Evolutionary conservation across 805 yeast species (phyloP), one percentile per base, ranked within the genome.

Genomic region (Zygosaccharomyces rouxii): DNA sequence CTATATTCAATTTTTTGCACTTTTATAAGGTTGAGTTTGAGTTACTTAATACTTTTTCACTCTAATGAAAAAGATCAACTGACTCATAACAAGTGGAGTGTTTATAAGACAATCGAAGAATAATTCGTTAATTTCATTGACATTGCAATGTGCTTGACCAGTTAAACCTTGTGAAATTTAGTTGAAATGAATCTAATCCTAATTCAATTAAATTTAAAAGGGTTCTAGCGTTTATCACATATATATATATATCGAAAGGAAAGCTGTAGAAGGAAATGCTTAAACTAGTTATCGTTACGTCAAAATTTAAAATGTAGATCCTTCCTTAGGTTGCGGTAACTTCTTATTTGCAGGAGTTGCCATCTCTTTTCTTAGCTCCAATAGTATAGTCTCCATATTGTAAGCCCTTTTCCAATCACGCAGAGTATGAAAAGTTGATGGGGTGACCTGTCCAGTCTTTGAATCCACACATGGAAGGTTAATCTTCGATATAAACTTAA

Each of bases 291-390:
- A 37, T 40, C 38, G 23, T 25, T 28, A 22, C 38, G 19, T 16
- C 10, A 35, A n/a, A 40, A 11, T 37, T 49, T 46, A 69, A 59
- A 82, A 87, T 10, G 83, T 79, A 31, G 84, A 70, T 7, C 97
- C 97, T 72, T 94, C 99, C 9, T 84, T 72, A 11, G 99, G 99
- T 72, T 94, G 99, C 7, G 83, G 74, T 54, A 92, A 73, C 71
- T 87, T 89, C 72, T 89, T 83, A 68, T 94, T 89, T 10, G 81
- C 68, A 3, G 92, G 78, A 18, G 79, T 68, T 1, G 95, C 96
- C 98, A 94, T 92, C 56, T 83, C 87, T 58, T 86, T 86, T 72
- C 99, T 80, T 59, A 94, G 71, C 60, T 90, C 98, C 55, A 90
- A 76, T 55, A 94, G 74, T 6, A 94, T 76, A n/a, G 89, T 86